Evolutionary conservation across 257 asterid genomes (phyloP).

Genomic region (Leptodermis oblonga): DNA sequence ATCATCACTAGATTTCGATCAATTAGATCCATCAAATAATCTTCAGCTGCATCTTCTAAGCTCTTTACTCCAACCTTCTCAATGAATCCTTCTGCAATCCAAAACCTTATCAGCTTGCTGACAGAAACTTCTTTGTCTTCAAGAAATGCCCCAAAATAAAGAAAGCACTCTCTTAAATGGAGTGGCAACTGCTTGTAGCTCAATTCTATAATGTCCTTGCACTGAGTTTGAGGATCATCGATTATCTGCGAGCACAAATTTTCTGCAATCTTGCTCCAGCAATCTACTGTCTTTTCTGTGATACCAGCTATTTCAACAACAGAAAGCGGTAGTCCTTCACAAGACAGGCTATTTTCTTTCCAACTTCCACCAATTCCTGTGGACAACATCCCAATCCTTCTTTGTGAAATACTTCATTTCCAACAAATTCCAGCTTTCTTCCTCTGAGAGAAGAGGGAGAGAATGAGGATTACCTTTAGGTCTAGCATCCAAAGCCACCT

Average conservation of each 20-base stretch:
- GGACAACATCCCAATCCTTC: neutral
- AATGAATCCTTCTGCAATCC: slow-evolving; percentile 18
- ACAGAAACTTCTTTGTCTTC: slow-evolving; percentile 4
- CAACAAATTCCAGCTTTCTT: slow-evolving; percentile 18
- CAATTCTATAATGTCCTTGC: neutral
- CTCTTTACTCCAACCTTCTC: neutral
- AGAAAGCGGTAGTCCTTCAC: slow-evolving; percentile 18
- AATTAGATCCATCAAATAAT: slow-evolving; percentile 3
- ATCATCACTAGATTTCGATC: slow-evolving; percentile 4
- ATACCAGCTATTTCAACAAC: slow-evolving; percentile 19
- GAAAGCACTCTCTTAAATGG: slow-evolving; percentile 5
- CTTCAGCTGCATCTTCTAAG: slow-evolving; percentile 8
- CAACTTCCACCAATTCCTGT: neutral
- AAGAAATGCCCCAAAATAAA: slow-evolving; percentile 9
- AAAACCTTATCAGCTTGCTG: slow-evolving; percentile 1
- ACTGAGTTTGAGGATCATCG: neutral
- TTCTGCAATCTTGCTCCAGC: slow-evolving; percentile 13
- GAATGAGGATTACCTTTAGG: neutral
- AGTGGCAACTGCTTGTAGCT: neutral
- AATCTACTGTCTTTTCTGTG: neutral
- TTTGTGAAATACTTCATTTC: slow-evolving; percentile 5
- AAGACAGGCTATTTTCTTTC: slow-evolving; percentile 5
- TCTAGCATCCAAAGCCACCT: neutral
- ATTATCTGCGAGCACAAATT: neutral
- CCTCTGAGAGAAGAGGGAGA: slow-evolving; percentile 4